These are phyloP conservation scores for Heliocybe sulcata DNA, from an alignment of 1,284 basidiomycete genomes.

Conservation along the genomic window DNA sequence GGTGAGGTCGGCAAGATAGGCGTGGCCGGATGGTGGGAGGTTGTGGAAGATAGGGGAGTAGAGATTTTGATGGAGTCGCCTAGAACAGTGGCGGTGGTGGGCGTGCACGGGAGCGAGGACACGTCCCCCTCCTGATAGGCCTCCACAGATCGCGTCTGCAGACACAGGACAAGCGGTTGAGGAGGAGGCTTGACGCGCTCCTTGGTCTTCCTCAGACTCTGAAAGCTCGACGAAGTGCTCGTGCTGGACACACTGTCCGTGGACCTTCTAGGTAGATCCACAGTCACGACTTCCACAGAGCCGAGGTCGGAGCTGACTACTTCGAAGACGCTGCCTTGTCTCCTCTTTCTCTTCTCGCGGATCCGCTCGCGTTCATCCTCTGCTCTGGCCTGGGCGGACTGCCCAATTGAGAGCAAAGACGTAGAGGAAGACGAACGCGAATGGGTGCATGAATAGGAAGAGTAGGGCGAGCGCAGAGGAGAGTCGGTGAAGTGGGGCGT, in stretches of 20 bases:
- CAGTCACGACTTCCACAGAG: neutral
- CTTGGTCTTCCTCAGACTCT: neutral
- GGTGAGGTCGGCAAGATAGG: neutral
- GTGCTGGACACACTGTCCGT: neutral
- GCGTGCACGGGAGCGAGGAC: neutral
- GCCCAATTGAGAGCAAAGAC: neutral
- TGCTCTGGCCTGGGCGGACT: neutral
- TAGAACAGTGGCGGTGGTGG: neutral
- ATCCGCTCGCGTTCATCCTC: neutral
- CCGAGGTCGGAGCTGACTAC: neutral
- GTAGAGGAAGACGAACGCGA: neutral
- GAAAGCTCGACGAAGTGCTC: neutral
- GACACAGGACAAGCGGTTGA: neutral
- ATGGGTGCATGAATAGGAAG: neutral
- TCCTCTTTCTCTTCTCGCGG: neutral
- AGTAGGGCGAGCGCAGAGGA: constrained; percentile 6
- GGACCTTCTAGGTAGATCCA: neutral
- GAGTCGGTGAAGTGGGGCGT: constrained; percentile 44
- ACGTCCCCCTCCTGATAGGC: neutral
- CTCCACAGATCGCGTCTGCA: neutral
- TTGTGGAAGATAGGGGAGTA: neutral
- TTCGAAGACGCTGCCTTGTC: neutral
- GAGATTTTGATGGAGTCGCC: neutral
- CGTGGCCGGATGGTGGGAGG: neutral
- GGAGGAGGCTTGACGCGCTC: neutral